Evolutionary conservation across 2,329 filamentous ascomycete species (phyloP), one percentile per base, ranked within the genome.

Genomic region (Ophiocordyceps unilateralis): DNA sequence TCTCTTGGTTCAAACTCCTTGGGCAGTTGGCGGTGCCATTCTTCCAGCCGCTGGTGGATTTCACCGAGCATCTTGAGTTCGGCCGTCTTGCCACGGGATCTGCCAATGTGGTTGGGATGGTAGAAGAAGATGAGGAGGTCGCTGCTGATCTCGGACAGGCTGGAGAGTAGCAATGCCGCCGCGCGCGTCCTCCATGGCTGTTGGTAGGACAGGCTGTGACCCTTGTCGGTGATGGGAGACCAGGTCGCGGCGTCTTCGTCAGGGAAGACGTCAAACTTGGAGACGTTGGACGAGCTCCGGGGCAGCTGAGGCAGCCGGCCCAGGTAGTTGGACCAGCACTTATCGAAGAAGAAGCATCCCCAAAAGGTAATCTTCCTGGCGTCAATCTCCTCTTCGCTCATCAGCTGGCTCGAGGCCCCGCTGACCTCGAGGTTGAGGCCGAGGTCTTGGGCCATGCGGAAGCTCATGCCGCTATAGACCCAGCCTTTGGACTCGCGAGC

Each of bases 391-490:
- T 83, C 74, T 45, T 94, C 85, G 47, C 78, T 77, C 49, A 89
- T 70, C 23, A 67, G 61, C 41, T 72, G 68, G 45, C 65, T 69
- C 45, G 72, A 74, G 45, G 85, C 70, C 9, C 76, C 76, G 17
- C 76, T 74, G 1, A 82, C 75, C 54, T 94, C 83, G 17, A 95
- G 74, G 54, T 95, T 93, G 43, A 98, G 68, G 1, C 91, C 91
- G 48, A 98, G 74, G 53, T 98, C 91, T 58, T 83, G 83, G 1
- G 88, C 89, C 89, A 98, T 96, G 39, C 91, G 81, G 58, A 98
- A 96, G 54, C 84, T 91, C 84, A 98, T 95, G 41, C 91, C 89
- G 53, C 86, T 94, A 60, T 96, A 96, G 4, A 95, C 87, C 91
- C 91, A 98, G 1, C 91, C 91, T 60, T 91, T 93, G 34, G 86